Evolutionary conservation across 352 stramenopile genomes (phyloP).

Genomic region (Thraustochytrium sp.): DNA sequence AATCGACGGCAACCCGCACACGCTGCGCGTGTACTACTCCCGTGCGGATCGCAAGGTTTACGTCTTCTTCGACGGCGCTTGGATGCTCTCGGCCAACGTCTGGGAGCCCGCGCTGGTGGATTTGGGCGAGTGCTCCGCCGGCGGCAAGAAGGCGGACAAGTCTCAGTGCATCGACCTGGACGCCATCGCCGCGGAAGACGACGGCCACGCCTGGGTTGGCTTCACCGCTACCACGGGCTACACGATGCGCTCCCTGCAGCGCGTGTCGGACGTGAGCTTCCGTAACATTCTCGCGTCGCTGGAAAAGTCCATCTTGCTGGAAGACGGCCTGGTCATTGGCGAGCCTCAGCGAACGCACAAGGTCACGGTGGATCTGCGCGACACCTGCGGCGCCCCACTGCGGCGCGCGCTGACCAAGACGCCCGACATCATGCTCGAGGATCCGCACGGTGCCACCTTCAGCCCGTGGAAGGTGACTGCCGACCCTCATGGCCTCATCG

Average conservation of each 20-base stretch:
- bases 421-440: background rate
- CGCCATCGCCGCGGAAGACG: background rate
- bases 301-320: background rate
- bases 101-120: conserved; percentile 24
- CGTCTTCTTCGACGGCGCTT: background rate
- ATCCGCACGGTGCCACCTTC: background rate
- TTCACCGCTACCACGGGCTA: conserved; percentile 23
- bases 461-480: background rate
- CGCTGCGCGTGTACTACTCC: background rate
- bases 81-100: background rate
- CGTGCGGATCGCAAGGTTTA: conserved; percentile 24
- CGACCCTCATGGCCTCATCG: background rate
- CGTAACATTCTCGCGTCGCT: background rate
- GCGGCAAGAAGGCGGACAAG: background rate
- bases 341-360: background rate
- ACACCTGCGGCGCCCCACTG: conserved; percentile 4
- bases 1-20: background rate
- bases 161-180: background rate
- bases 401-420: background rate
- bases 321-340: background rate
- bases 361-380: conserved; percentile 3
- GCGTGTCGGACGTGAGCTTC: background rate
- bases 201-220: background rate
- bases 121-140: background rate
- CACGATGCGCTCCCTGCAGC: background rate